A percentile compares a stretch with the other conserved stretches of the same genome.
phyloP scores from a whole-genome alignment of 2,329 filamentous ascomycete genomes.

The Aspergillus texensis region DNA sequence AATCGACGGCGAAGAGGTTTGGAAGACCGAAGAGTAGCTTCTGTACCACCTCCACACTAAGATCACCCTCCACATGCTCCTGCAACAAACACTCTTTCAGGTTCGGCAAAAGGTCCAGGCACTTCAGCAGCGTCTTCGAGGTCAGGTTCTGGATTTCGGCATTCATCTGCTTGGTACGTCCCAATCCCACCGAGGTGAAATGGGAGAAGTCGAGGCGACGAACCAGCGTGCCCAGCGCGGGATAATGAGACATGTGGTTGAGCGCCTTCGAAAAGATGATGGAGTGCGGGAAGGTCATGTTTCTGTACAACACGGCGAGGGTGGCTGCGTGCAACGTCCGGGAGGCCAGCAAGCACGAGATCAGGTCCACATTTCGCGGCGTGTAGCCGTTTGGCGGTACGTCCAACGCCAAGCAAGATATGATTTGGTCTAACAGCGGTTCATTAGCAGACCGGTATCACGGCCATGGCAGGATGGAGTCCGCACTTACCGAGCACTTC shows the following conservation, averaged over 20 bases:
- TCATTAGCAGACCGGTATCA: slow-evolving; percentile 9
- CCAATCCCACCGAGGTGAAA: slow-evolving; percentile 78
- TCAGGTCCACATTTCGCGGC: slow-evolving; percentile 75
- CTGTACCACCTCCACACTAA: slow-evolving; percentile 67
- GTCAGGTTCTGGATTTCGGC: slow-evolving; percentile 76
- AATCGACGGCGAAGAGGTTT: slow-evolving; percentile 69
- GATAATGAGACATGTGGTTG: slow-evolving; percentile 66
- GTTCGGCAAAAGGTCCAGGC: slow-evolving; percentile 71
- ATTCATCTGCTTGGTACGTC: slow-evolving; percentile 74
- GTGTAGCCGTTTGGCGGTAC: slow-evolving; percentile 74
- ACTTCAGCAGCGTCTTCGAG: slow-evolving; percentile 70
- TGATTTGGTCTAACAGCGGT: slow-evolving; percentile 63
- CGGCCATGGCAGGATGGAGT: not conserved
- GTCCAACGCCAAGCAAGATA: slow-evolving; percentile 73
- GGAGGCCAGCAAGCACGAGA: slow-evolving; percentile 77
- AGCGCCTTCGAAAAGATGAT: slow-evolving; percentile 82
- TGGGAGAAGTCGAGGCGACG: slow-evolving; percentile 82
- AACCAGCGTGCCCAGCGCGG: slow-evolving; percentile 72
- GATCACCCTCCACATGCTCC: slow-evolving; percentile 78
- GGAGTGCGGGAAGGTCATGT: slow-evolving; percentile 82
- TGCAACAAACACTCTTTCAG: slow-evolving; percentile 78
- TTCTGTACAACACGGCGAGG: slow-evolving; percentile 72
- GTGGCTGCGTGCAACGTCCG: slow-evolving; percentile 72
- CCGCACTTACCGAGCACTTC: slow-evolving; percentile 69
- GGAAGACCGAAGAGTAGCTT: slow-evolving; percentile 72